Evolutionary conservation across 2,329 filamentous ascomycete genomes (phyloP).

Genomic region (Alternaria hordeiaustralica): DNA sequence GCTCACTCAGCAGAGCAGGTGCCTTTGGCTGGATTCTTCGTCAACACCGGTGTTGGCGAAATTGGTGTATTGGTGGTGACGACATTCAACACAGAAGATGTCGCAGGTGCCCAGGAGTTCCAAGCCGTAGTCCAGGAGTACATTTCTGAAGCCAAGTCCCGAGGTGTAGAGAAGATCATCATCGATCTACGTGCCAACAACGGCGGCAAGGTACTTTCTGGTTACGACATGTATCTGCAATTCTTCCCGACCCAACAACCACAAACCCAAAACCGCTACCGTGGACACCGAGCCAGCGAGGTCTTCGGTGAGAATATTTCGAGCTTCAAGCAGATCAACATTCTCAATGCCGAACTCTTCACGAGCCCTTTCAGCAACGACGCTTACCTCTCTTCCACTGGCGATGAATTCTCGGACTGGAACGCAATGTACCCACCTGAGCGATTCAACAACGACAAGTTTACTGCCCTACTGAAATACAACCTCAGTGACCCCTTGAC

Average conservation of each 20-base stretch:
- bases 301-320: conserved; percentile 35
- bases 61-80: conserved; percentile 55
- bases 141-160: conserved; percentile 55
- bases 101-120: conserved; percentile 38
- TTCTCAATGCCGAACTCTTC: conserved; percentile 31
- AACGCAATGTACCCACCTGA: conserved; percentile 46
- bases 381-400: conserved; percentile 32
- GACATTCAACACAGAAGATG: conserved; percentile 47
- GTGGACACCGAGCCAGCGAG: conserved; percentile 49
- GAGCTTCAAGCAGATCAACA: conserved; percentile 17
- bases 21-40: conserved; percentile 55
- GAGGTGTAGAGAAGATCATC: conserved; percentile 64
- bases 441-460: conserved; percentile 42
- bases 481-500: conserved; percentile 47
- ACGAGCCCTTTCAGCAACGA: conserved; percentile 47
- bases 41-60: conserved; percentile 50
- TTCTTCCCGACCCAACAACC: conserved; percentile 58
- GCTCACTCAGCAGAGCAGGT: conserved; percentile 39
- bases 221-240: conserved; percentile 58
- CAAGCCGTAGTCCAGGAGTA: conserved; percentile 52
- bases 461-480: conserved; percentile 49
- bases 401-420: conserved; percentile 44
- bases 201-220: conserved; percentile 58
- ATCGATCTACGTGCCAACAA: conserved; percentile 69
- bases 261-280: conserved; percentile 56